Percentiles rank a stretch among this genome's conserved stretches.
Evolutionary conservation across 2,329 filamentous ascomycete genomes (phyloP).

Genomic region (Fusarium metavorans): DNA sequence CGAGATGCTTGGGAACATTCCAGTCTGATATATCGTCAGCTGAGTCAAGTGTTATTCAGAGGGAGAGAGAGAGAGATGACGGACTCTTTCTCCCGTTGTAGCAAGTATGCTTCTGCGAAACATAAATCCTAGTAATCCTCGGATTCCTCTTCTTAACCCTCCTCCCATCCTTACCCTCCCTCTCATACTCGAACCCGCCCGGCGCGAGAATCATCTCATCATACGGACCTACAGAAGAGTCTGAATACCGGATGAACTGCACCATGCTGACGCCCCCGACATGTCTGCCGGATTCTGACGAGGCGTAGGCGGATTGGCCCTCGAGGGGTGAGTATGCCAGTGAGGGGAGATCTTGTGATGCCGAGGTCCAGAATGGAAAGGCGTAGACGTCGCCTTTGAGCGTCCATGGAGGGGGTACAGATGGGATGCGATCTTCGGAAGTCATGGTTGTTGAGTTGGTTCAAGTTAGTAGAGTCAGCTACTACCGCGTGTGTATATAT

Average conservation of each 20-base stretch:
- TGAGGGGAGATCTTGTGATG: constrained; percentile 47
- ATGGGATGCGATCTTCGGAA: constrained; percentile 28
- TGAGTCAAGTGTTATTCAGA: too few species aligned
- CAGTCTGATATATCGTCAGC: constrained; percentile 54
- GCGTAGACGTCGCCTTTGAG: constrained; percentile 59
- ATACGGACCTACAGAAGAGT: constrained; percentile 65
- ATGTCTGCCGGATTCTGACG: constrained; percentile 49
- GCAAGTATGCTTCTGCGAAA: constrained; percentile 63
- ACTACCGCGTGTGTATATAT: neutral
- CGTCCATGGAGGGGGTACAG: constrained; percentile 55
- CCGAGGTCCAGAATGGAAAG: constrained; percentile 55
- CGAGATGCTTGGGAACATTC: constrained; percentile 68
- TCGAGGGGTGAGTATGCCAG: constrained; percentile 63
- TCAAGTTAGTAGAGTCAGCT: neutral
- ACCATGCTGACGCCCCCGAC: constrained; percentile 61
- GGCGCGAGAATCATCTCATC: constrained; percentile 65
- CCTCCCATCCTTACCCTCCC: constrained; percentile 49
- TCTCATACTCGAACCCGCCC: constrained; percentile 58
- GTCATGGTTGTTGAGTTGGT: neutral
- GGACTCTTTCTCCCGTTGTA: constrained; percentile 65
- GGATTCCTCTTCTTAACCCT: constrained; percentile 49
- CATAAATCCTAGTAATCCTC: constrained; percentile 66
- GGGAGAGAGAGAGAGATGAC: constrained; percentile 8
- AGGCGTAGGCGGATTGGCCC: constrained; percentile 53
- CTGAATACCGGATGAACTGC: constrained; percentile 63